Conservation (phyloP, 441 rosid species). For the Rhodomyrtus psidioides region DNA sequence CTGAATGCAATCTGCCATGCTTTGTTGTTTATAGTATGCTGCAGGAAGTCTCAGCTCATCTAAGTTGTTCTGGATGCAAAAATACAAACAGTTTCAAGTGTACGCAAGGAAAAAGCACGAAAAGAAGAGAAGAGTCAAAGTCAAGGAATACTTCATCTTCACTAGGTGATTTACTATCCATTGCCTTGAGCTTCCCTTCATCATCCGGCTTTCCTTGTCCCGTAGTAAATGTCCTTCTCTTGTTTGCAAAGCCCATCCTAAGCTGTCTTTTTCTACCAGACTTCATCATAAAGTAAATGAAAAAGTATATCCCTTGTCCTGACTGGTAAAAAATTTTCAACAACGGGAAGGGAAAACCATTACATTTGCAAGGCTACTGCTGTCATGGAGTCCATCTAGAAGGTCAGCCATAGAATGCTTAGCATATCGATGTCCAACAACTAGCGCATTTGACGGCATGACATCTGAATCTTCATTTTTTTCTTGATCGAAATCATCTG, state of each 20-base stretch:
- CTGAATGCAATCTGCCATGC: constrained; percentile 65
- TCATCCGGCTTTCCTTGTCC: constrained; percentile 28
- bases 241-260: constrained; percentile 17
- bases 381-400: constrained; percentile 43
- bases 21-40: constrained; percentile 43
- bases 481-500: constrained; percentile 18
- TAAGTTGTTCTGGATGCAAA: constrained; percentile 29
- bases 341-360: constrained; percentile 21
- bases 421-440: constrained; percentile 13
- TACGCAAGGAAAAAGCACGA: background rate
- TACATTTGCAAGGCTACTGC: constrained; percentile 17
- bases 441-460: constrained; percentile 17
- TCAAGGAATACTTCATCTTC: constrained; percentile 50
- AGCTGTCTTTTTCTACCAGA: constrained; percentile 26
- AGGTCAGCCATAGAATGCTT: constrained; percentile 43
- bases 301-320: constrained; percentile 3
- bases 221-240: constrained; percentile 21
- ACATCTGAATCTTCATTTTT: constrained; percentile 14
- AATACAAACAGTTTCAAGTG: background rate
- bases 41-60: constrained; percentile 21
- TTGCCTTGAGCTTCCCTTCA: constrained; percentile 40
- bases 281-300: constrained; percentile 29
- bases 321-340: background rate
- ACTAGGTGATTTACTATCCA: constrained; percentile 47
- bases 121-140: background rate